A percentile compares a stretch with the other conserved stretches of the same genome.
These are phyloP conservation scores for Angophora floribunda DNA, from an alignment of 345 rosid genomes.

Conservation along the genomic window DNA sequence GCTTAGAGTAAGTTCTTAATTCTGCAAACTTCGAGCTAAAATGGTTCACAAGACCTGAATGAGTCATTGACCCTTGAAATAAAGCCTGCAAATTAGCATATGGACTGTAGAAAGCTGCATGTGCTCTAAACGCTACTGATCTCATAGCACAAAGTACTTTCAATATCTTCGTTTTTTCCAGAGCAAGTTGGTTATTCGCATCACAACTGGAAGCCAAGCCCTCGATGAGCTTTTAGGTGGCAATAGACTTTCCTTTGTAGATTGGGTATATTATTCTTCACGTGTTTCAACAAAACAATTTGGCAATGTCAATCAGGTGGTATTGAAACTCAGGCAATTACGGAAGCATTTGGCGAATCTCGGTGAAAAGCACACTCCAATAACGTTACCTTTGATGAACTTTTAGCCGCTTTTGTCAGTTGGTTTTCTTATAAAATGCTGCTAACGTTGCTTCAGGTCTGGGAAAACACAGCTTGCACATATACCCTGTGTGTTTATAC, in stretches of 20 bases:
- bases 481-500: conserved; percentile 86
- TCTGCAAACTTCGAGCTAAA: too few species aligned
- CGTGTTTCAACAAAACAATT: too few species aligned
- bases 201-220: not conserved
- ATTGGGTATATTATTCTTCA: too few species aligned
- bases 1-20: conserved; percentile 41
- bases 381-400: not conserved
- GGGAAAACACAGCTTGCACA: conserved; percentile 95
- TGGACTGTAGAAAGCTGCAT: not conserved
- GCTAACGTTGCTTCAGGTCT: conserved; percentile 34
- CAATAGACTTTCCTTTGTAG: too few species aligned
- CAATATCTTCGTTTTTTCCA: not conserved
- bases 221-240: not conserved
- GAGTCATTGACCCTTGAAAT: not conserved
- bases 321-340: not conserved
- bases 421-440: not conserved
- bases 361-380: not conserved
- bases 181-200: not conserved
- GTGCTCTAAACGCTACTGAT: not conserved
- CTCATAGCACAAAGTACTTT: not conserved
- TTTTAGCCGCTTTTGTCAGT: not conserved
- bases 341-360: not conserved
- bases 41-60: not conserved
- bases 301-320: not conserved
- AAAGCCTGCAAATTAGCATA: not conserved